Evolutionary conservation across 1,284 basidiomycete species (phyloP), one percentile per base, ranked within the genome.

Genomic region (Schizophyllum amplum): DNA sequence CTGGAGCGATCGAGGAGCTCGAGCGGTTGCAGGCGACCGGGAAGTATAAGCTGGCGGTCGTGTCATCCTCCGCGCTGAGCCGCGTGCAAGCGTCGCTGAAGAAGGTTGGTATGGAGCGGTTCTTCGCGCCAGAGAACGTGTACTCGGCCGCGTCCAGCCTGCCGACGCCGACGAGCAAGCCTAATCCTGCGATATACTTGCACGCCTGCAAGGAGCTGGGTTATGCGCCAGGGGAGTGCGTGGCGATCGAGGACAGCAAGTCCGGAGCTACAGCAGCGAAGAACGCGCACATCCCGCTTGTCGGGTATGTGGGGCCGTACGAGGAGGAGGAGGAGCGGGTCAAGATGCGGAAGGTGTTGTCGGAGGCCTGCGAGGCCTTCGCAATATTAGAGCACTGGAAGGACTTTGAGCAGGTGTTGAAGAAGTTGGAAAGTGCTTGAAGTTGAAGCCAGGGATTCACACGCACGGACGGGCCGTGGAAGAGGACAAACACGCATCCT

Each of bases 241-340:
- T 67, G 1, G 66, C 66, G 27, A 59, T 67, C 9, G 66, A 67
- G 53, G 66, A 67, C 46, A 65, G 64, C 58, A 65, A 65, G 59
- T 66, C 61, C 33, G 66, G 66, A 1, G 59, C 62, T 5, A 47
- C 60, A 25, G 64, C 63, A 27, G 66, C 65, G 9, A 60, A 65
- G 23, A 53, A 62, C 13, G 65, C 66, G 1, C 62, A 63, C 1
- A 67, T 66, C 26, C 61, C 51, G 11, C 58, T 63, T 7, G 60
- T 67, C 23, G 66, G 62, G 1, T 65, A 67, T 58, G 63, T 66
- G 22, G 66, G 65, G 1, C 63, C 61, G 51, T 64, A 63, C 48
- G 66, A 65, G 55, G 59, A 58, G 50, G 57, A 61, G 52, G 55
- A 64, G 55, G 63, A 66, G 59, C 3, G 33, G 33, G 33, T 42